A percentile compares a stretch with the other conserved stretches of the same genome.
phyloP scores from a whole-genome alignment of 768 basidiomycete species.

The Daedaleopsis sinensis region DNA sequence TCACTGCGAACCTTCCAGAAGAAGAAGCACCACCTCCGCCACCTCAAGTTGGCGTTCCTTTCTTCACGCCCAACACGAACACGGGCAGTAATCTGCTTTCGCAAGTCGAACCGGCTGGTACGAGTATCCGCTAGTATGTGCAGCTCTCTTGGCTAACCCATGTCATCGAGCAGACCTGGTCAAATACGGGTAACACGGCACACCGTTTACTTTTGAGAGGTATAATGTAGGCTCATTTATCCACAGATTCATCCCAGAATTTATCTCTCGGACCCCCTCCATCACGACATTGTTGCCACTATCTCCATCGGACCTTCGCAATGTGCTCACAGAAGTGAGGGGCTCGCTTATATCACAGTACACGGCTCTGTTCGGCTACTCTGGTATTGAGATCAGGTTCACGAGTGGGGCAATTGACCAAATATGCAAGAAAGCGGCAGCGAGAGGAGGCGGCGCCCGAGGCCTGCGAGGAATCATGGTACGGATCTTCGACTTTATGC shows the following conservation, averaged over 20 bases:
- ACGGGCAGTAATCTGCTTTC: slow-evolving; percentile 60
- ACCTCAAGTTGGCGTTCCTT: slow-evolving; percentile 60
- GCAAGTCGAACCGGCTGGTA: slow-evolving; percentile 71
- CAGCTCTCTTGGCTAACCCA: background rate
- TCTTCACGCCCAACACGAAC: slow-evolving; percentile 78
- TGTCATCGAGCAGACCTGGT: slow-evolving; percentile 62
- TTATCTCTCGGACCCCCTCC: slow-evolving; percentile 92
- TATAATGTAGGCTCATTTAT: no score
- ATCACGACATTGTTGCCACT: slow-evolving; percentile 82
- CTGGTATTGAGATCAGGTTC: slow-evolving; percentile 85
- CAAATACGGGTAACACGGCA: slow-evolving; percentile 66
- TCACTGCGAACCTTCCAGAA: slow-evolving; percentile 56
- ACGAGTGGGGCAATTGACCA: slow-evolving; percentile 79
- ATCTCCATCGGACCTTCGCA: slow-evolving; percentile 77
- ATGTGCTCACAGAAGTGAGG: slow-evolving; percentile 91
- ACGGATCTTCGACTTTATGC: slow-evolving; percentile 2
- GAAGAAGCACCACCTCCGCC: slow-evolving; percentile 39
- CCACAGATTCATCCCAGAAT: slow-evolving; percentile 90
- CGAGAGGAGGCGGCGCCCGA: slow-evolving; percentile 88
- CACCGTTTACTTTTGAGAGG: no score
- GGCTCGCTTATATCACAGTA: slow-evolving; percentile 93
- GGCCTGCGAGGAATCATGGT: slow-evolving; percentile 91
- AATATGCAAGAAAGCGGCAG: slow-evolving; percentile 77
- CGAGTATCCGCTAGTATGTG: slow-evolving; percentile 8
- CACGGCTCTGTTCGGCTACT: slow-evolving; percentile 78